Base-by-base conservation (phyloP, 2,329 filamentous ascomycete genomes). In the Aspergillus pseudonomiae region DNA sequence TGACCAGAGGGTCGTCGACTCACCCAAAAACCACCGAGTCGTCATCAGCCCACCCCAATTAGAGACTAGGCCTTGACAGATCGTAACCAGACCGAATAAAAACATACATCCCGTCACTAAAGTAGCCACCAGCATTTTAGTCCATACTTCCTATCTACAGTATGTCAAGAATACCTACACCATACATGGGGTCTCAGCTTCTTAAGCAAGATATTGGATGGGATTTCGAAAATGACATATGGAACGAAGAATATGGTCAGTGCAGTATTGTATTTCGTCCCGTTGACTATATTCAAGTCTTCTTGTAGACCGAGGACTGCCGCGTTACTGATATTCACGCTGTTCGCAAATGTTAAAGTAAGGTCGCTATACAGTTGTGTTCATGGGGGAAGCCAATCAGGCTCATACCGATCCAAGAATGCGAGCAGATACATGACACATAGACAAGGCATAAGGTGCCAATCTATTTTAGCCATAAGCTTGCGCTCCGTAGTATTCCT, bases 171-270 rank as follows among this genome's bases (percentile, higher is more conserved):
- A 52, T 36, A 75, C 79, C 59, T 75, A 81, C 80, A 83, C 91
- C 89, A 93, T 55, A 91, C 79, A 65, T 89, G 85, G 1, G 90
- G 90, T 66, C 83, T 85, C 60, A 90, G 80, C 63, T 79, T 83
- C 80, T 93, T 93, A 57, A 94, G 80, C 32, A 93, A 78, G 60
- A 93, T 85, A 73, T 91, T 91, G 68, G 88, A 90, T 0, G 89
- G 89, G 61, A 94, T 91, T 80, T 80, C 78, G 56, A 75, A 80
- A 60, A 91, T 71, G 69, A 91, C 82, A 74, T 94, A 94, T 1
- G 91, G 91, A 1, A 94, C 85, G 77, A 94, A 94, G 81, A 94
- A 94, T 72, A 94, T 92, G 62, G 89, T 90, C 65, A 94, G 82
- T 1, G 89, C 89, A 16, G 88, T 91, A 76, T 93, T 94, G 79